Base-by-base conservation (phyloP, 2,329 filamentous ascomycete species). In the Ophiostoma montium region DNA sequence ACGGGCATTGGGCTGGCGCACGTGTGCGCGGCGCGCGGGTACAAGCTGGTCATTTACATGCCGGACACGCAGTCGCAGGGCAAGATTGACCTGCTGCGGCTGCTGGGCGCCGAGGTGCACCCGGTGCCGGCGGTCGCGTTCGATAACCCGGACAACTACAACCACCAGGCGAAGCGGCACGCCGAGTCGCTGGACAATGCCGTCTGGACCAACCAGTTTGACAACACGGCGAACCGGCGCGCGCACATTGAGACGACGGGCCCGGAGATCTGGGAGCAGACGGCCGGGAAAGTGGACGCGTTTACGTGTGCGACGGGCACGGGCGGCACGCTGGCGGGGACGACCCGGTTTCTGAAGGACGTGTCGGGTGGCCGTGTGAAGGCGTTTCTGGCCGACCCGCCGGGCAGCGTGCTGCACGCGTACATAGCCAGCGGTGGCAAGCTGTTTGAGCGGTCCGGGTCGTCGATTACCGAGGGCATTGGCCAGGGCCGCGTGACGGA, bases 181-280 rank as follows among this genome's bases (percentile, higher is more conserved):
- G 92, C 92, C n/a, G 88, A 92, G 63, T 65, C 72, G 3, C 68
- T 94, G 45, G 82, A 86, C 15, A 92, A 92, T 59, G 88, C 90
- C 9, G 89, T 96, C 13, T 98, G 92, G 92, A 98, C 92, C 41
- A 94, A 98, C 67, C 92, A 98, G 69, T 98, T 98, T 68, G 92
- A 98, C 65, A 98, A 98, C 70, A 80, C 75, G 47, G 92, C 92
- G 48, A 98, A 98, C 67, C 77, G 92, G 47, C 81, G 85, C 60
- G 92, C 92, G 44, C 92, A 98, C 64, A 83, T 96, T 58, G 90
- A 95, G 71, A 96, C 90, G 2, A 98, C 92, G 0, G 92, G 92
- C 0, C 92, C 92, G 0, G 92, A 98, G 68, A 95, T 98, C 62
- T 98, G 92, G 92, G 70, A 80, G 27, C 92, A 98, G 72, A 96